Evolutionary conservation across 2,329 filamentous ascomycete species (phyloP).

Genomic region (Clonostachys solani): DNA sequence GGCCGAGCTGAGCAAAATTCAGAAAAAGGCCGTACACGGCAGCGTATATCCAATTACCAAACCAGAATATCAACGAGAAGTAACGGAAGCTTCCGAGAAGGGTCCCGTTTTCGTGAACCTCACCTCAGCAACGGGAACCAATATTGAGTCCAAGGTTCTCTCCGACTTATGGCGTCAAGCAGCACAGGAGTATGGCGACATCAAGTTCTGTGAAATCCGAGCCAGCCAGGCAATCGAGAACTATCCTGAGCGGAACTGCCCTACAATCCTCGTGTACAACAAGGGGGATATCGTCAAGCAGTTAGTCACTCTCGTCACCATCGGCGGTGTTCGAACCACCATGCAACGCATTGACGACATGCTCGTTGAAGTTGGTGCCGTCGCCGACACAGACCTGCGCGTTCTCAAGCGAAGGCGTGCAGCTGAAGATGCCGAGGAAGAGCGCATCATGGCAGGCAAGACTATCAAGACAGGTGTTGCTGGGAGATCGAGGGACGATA

Average conservation of each 20-base stretch:
- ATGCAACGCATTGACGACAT: slow-evolving; percentile 76
- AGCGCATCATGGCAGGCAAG: slow-evolving; percentile 39
- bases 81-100: slow-evolving; percentile 82
- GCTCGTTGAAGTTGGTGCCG: slow-evolving; percentile 76
- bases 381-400: slow-evolving; percentile 74
- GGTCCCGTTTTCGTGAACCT: slow-evolving; percentile 73
- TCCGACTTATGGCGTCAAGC: slow-evolving; percentile 83
- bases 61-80: slow-evolving; percentile 84
- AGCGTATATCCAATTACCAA: slow-evolving; percentile 93
- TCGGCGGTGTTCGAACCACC: slow-evolving; percentile 68
- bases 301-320: slow-evolving; percentile 78
- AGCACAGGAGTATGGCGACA: slow-evolving; percentile 80
- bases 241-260: slow-evolving; percentile 92
- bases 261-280: slow-evolving; percentile 88
- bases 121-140: slow-evolving; percentile 72
- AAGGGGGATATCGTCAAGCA: slow-evolving; percentile 91
- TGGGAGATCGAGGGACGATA: slow-evolving; percentile 36
- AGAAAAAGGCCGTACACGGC: slow-evolving; percentile 77
- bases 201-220: slow-evolving; percentile 97
- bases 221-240: slow-evolving; percentile 92
- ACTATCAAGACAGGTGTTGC: slow-evolving; percentile 47
- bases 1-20: slow-evolving; percentile 71
- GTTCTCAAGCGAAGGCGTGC: slow-evolving; percentile 59
- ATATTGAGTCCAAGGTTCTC: slow-evolving; percentile 79
- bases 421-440: slow-evolving; percentile 57